Conservation (phyloP, 2,329 filamentous ascomycete species). For the Diplodia sapinea region DNA sequence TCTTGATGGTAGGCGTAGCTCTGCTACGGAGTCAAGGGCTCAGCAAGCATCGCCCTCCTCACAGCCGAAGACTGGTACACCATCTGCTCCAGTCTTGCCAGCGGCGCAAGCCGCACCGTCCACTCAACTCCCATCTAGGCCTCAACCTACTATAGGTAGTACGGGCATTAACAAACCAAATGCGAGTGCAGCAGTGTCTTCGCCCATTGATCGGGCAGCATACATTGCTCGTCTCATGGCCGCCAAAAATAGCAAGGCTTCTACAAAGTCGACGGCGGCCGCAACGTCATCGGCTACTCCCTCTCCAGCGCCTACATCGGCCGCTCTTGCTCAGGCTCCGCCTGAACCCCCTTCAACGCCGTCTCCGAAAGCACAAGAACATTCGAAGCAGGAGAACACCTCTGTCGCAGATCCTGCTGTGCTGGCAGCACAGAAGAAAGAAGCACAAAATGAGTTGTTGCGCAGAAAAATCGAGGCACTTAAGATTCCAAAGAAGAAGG, state of each 20-base stretch:
- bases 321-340: neutral
- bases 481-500: slow-evolving; percentile 26
- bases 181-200: neutral
- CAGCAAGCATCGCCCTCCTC: neutral
- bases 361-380: neutral
- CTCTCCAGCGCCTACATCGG: neutral
- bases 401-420: slow-evolving; percentile 18
- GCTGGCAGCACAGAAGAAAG: slow-evolving; percentile 54
- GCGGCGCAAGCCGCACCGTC: neutral
- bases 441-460: slow-evolving; percentile 75
- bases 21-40: neutral
- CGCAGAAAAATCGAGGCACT: slow-evolving; percentile 78
- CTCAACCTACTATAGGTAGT: slow-evolving; percentile 21
- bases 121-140: slow-evolving; percentile 11
- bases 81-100: slow-evolving; percentile 33
- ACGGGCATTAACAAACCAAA: slow-evolving; percentile 12
- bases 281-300: neutral
- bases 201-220: slow-evolving; percentile 70
- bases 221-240: slow-evolving; percentile 77
- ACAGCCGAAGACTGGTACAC: slow-evolving; percentile 40
- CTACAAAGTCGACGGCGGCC: slow-evolving; percentile 30
- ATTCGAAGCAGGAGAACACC: neutral
- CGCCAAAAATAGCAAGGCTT: slow-evolving; percentile 63
- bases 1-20: neutral
- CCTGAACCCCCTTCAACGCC: neutral